Conservation (phyloP, 129 eudicot species). For the Artemisia annua region DNA sequence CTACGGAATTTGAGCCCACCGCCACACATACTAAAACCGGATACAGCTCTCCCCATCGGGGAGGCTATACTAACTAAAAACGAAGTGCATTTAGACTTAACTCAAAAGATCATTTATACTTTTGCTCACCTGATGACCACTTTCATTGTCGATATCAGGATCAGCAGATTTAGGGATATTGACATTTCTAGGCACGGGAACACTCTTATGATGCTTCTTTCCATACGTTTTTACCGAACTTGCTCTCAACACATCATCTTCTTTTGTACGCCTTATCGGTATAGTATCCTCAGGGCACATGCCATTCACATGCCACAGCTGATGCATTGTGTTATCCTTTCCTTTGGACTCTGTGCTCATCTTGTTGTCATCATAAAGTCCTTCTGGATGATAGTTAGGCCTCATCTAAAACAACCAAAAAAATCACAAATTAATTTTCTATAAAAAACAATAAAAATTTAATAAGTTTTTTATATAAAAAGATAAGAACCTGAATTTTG, state of each 20-base stretch:
- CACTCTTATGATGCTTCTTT: conserved; percentile 65
- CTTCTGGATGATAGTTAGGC: conserved; percentile 87
- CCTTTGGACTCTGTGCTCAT: conserved; percentile 43
- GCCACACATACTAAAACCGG: too few species aligned
- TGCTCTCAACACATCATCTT: conserved; percentile 89
- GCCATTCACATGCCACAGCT: conserved; percentile 88
- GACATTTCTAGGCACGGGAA: conserved; percentile 58
- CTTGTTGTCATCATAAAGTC: conserved; percentile 70
- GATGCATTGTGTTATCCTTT: conserved; percentile 47
- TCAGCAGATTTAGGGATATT: conserved; percentile 55
- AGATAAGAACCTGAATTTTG: conserved; percentile 68
- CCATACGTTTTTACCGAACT: conserved; percentile 90
- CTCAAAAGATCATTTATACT: background rate
- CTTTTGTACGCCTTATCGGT: conserved; percentile 87
- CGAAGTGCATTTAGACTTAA: too few species aligned
- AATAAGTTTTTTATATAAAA: background rate
- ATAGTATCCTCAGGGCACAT: conserved; percentile 72
- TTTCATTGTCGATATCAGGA: conserved; percentile 85
- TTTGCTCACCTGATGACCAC: conserved; percentile 90
- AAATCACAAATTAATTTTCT: background rate
- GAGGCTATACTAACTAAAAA: too few species aligned
- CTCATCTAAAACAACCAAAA: conserved; percentile 49
- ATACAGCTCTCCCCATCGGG: too few species aligned
- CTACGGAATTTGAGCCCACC: background rate
- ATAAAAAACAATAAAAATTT: background rate